These are phyloP conservation scores for Mucor saturninus DNA, from an alignment of 371 early-diverging fungal species.

Conservation along the genomic window DNA sequence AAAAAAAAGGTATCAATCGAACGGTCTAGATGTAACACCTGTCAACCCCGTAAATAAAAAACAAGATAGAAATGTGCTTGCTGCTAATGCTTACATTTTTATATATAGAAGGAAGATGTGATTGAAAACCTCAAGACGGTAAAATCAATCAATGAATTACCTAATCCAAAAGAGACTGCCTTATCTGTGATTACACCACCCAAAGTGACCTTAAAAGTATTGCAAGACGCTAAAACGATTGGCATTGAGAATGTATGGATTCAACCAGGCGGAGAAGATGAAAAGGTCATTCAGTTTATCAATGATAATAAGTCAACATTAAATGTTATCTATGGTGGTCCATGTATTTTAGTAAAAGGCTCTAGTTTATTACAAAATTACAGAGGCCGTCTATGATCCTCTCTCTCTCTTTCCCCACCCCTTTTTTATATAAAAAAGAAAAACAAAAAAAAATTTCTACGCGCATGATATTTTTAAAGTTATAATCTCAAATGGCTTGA, in stretches of 20 bases:
- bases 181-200: slow-evolving; percentile 87
- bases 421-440: neutral
- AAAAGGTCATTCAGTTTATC: slow-evolving; percentile 56
- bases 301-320: slow-evolving; percentile 40
- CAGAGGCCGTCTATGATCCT: neutral
- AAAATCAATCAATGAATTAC: slow-evolving; percentile 50
- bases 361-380: slow-evolving; percentile 24
- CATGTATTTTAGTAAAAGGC: slow-evolving; percentile 76
- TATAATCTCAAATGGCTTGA: slow-evolving; percentile 70
- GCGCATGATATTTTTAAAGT: slow-evolving; percentile 53
- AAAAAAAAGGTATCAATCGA: slow-evolving; percentile 39
- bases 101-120: slow-evolving; percentile 45
- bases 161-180: slow-evolving; percentile 45
- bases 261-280: slow-evolving; percentile 81
- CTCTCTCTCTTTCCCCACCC: neutral
- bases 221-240: slow-evolving; percentile 64
- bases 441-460: neutral
- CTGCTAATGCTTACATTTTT: neutral
- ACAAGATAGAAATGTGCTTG: neutral
- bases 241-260: slow-evolving; percentile 79
- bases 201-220: slow-evolving; percentile 61
- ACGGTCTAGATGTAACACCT: slow-evolving; percentile 48
- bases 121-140: slow-evolving; percentile 58
- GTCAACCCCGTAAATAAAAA: slow-evolving; percentile 46
- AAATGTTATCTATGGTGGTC: slow-evolving; percentile 70